phyloP scores from a whole-genome alignment of 179 eudicot species.

The Patellifolia procumbens region DNA sequence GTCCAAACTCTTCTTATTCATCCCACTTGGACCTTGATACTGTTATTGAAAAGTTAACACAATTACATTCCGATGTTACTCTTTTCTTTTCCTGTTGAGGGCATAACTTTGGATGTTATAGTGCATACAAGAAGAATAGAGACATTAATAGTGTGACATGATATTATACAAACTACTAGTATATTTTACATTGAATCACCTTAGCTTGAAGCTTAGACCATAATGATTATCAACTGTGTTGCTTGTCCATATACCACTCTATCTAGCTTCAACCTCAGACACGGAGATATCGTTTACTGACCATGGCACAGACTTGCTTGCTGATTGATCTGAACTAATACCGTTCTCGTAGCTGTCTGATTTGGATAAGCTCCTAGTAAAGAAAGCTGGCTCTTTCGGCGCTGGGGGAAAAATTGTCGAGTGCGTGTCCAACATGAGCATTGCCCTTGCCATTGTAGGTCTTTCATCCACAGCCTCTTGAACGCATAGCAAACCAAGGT shows the following conservation, averaged over 20 bases:
- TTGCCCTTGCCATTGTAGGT: constrained; percentile 32
- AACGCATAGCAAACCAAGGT: constrained; percentile 35
- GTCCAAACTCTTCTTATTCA: too few relatives aligned
- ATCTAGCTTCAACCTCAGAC: constrained; percentile 30
- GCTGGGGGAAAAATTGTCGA: constrained; percentile 26
- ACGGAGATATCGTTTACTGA: constrained; percentile 36
- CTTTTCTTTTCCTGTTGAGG: too few relatives aligned
- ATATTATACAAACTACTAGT: too few relatives aligned
- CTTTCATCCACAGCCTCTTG: constrained; percentile 31
- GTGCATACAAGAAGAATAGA: too few relatives aligned
- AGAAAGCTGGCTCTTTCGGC: constrained; percentile 38
- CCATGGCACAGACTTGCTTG: constrained; percentile 25
- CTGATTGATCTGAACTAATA: constrained; percentile 20
- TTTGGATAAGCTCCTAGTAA: background rate
- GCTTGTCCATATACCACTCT: background rate
- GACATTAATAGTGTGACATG: too few relatives aligned
- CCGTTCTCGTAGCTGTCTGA: background rate
- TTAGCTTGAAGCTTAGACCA: background rate
- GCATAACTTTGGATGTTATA: too few relatives aligned
- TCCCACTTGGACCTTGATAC: too few relatives aligned
- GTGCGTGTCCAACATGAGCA: constrained; percentile 35
- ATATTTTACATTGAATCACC: background rate
- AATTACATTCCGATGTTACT: too few relatives aligned
- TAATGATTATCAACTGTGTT: background rate
- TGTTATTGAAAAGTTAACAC: too few relatives aligned